Evolutionary conservation across 2,329 filamentous ascomycete genomes (phyloP).

Genomic region (Pestalotiopsis sp.): DNA sequence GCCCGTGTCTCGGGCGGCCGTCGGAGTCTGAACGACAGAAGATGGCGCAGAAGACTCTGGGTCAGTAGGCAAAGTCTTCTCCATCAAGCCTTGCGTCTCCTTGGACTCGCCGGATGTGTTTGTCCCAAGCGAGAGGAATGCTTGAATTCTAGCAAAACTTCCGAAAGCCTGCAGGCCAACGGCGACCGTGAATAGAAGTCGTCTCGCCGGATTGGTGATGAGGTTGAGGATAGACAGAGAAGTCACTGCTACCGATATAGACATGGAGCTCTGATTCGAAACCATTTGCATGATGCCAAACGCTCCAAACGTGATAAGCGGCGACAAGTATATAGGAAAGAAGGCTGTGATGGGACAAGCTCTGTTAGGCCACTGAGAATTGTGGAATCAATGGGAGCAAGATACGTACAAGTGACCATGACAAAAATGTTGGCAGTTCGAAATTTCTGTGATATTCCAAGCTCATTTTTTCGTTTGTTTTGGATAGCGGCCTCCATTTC

Average conservation of each 20-base stretch:
- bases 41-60: background rate
- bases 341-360: background rate
- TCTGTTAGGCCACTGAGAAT: background rate
- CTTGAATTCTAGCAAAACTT: conserved; percentile 6
- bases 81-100: background rate
- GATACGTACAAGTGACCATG: background rate
- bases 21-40: background rate
- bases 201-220: conserved; percentile 3
- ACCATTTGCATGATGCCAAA: conserved; percentile 10
- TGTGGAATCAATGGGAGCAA: background rate
- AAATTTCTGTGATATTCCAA: conserved; percentile 8
- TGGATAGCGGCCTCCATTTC: conserved; percentile 7
- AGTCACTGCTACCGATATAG: conserved; percentile 7
- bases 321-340: background rate
- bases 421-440: conserved; percentile 1
- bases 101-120: background rate
- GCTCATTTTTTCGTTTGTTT: conserved; percentile 3
- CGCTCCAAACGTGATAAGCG: conserved; percentile 7
- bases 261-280: background rate
- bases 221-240: conserved; percentile 10
- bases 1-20: background rate
- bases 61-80: background rate
- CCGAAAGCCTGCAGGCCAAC: conserved; percentile 2
- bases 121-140: background rate
- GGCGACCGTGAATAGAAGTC: background rate